phyloP scores from a whole-genome alignment of 2,329 filamentous ascomycete genomes.

The Microdochium paspali region DNA sequence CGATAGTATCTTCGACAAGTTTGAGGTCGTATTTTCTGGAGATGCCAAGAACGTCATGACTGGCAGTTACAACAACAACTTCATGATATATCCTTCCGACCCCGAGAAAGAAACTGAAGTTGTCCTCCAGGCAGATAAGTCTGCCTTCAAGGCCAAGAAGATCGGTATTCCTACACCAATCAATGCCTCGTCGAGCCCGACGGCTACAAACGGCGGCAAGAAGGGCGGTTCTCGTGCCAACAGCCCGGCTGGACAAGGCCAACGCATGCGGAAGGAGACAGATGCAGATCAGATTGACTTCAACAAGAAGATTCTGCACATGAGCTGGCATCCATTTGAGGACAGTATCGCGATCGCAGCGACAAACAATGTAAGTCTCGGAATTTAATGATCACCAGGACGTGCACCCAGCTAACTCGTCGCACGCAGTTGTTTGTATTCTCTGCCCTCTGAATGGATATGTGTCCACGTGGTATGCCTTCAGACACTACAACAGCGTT shows the following conservation, averaged over 20 bases:
- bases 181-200: constrained; percentile 70
- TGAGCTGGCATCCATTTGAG: constrained; percentile 99
- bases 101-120: constrained; percentile 95
- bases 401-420: neutral
- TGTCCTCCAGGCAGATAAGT: constrained; percentile 95
- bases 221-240: constrained; percentile 81
- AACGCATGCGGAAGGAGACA: constrained; percentile 97
- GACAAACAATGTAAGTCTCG: constrained; percentile 92
- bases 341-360: constrained; percentile 99
- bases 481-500: too few species aligned
- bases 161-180: constrained; percentile 96
- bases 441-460: constrained; percentile 50
- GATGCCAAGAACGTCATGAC: constrained; percentile 99
- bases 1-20: constrained; percentile 99
- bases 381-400: too few species aligned
- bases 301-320: constrained; percentile 99
- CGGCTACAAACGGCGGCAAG: constrained; percentile 63
- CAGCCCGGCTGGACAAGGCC: constrained; percentile 75
- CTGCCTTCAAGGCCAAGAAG: constrained; percentile 99
- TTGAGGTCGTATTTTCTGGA: constrained; percentile 97
- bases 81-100: constrained; percentile 99
- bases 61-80: constrained; percentile 99
- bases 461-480: neutral
- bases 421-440: constrained; percentile 61
- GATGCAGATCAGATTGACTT: constrained; percentile 99